Evolutionary conservation across 2,329 filamentous ascomycete genomes (phyloP).

Genomic region (Arthrobotrys sphaeroides): DNA sequence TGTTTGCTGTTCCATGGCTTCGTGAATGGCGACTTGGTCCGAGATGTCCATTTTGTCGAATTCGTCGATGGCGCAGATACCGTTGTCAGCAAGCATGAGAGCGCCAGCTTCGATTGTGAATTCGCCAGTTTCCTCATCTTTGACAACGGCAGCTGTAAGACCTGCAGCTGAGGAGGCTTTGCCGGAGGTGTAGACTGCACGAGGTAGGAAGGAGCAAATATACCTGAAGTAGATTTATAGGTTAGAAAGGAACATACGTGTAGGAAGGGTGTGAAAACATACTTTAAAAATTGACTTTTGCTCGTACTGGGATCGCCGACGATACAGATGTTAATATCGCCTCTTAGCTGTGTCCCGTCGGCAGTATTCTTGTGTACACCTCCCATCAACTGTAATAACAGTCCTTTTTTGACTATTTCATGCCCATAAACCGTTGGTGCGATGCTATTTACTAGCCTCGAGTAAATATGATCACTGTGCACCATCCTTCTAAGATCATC

Average conservation of each 20-base stretch:
- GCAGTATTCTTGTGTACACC: constrained; percentile 90
- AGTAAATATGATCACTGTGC: constrained; percentile 94
- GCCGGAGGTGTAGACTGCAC: constrained; percentile 95
- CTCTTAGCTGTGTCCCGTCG: constrained; percentile 93
- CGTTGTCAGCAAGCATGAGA: constrained; percentile 95
- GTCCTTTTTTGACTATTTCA: constrained; percentile 95
- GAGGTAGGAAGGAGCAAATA: constrained; percentile 93
- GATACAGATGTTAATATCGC: constrained; percentile 98
- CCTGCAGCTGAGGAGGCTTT: constrained; percentile 97
- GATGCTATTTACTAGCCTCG: constrained; percentile 88
- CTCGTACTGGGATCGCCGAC: constrained; percentile 96
- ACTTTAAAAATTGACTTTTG: constrained; percentile 96
- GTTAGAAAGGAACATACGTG: background rate
- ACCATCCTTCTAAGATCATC: constrained; percentile 92
- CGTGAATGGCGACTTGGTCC: constrained; percentile 98
- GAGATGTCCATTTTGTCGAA: constrained; percentile 99
- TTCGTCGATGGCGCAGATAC: constrained; percentile 97
- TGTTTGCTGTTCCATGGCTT: constrained; percentile 99
- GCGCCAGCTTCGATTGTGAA: constrained; percentile 99
- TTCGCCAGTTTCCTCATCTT: constrained; percentile 97
- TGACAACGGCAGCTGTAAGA: constrained; percentile 95
- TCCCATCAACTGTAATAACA: constrained; percentile 93
- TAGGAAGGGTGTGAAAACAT: constrained; percentile 48
- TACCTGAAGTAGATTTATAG: constrained; percentile 69
- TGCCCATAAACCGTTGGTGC: constrained; percentile 98